These are phyloP conservation scores for Candida tallmaniae DNA, from an alignment of 805 yeast genomes.

Conservation along the genomic window DNA sequence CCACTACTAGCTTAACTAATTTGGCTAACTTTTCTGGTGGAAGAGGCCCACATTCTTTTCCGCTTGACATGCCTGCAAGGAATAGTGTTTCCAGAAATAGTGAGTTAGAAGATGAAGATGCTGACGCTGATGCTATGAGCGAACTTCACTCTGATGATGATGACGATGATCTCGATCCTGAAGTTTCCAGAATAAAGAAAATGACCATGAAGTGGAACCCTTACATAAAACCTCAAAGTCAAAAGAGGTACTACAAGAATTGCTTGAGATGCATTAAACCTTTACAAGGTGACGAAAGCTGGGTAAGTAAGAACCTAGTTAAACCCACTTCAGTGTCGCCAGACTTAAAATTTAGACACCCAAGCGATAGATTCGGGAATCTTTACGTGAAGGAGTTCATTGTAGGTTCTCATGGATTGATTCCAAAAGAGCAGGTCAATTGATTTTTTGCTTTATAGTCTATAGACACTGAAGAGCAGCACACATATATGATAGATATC, in stretches of 20 bases:
- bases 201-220: slow-evolving; percentile 48
- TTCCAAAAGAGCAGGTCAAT: slow-evolving; percentile 21
- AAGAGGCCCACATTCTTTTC: no score
- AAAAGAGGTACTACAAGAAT: slow-evolving; percentile 41
- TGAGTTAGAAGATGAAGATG: slow-evolving; percentile 9
- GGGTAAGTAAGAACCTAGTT: slow-evolving; percentile 47
- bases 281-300: slow-evolving; percentile 45
- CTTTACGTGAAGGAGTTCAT: slow-evolving; percentile 31
- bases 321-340: slow-evolving; percentile 33
- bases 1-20: slow-evolving; percentile 3
- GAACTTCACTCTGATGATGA: slow-evolving; percentile 19
- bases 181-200: slow-evolving; percentile 7
- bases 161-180: slow-evolving; percentile 15
- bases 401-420: slow-evolving; percentile 35
- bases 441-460: neutral
- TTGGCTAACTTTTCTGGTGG: neutral
- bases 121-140: slow-evolving; percentile 10
- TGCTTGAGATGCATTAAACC: slow-evolving; percentile 56
- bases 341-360: slow-evolving; percentile 17
- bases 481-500: no score
- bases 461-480: no score
- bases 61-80: no score
- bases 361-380: slow-evolving; percentile 19
- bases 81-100: neutral
- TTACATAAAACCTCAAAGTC: slow-evolving; percentile 23